Percentiles rank a stretch among this genome's conserved stretches.
phyloP scores from a whole-genome alignment of 2,329 filamentous ascomycete genomes.

The Neonectria sp. region DNA sequence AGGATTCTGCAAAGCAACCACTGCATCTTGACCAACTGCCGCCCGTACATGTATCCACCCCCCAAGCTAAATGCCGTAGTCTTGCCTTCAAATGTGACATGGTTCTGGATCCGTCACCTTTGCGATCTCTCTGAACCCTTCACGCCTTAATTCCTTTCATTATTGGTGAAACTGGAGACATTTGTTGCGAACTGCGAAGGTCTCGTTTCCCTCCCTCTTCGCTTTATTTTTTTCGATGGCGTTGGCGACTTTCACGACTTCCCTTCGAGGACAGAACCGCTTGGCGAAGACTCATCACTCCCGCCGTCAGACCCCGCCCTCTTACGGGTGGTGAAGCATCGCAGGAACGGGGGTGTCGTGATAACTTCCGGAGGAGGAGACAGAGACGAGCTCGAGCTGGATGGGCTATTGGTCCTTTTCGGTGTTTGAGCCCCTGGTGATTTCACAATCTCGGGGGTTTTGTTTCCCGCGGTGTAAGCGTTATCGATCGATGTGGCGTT shows the following conservation, averaged over 20 bases:
- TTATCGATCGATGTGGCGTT: background rate
- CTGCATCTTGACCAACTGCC: background rate
- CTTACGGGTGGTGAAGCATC: background rate
- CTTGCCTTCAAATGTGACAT: background rate
- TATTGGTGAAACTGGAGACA: background rate
- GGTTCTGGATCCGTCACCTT: background rate
- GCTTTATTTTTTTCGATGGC: background rate
- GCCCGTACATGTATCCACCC: background rate
- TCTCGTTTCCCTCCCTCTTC: background rate
- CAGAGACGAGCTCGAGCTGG: conserved; percentile 26
- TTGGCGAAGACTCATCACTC: background rate
- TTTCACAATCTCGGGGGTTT: background rate
- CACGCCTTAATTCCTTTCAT: background rate
- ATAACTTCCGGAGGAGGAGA: conserved; percentile 36
- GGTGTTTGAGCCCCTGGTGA: background rate
- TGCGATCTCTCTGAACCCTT: background rate
- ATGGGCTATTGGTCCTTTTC: background rate
- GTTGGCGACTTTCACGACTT: background rate
- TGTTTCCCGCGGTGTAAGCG: background rate
- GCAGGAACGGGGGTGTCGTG: conserved; percentile 37
- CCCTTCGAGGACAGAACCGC: too few relatives aligned
- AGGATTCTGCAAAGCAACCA: background rate
- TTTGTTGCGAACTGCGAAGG: too few relatives aligned
- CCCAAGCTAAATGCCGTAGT: background rate
- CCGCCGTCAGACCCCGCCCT: background rate